phyloP scores from a whole-genome alignment of 257 asterid genomes.

The Lavandula angustifolia region DNA sequence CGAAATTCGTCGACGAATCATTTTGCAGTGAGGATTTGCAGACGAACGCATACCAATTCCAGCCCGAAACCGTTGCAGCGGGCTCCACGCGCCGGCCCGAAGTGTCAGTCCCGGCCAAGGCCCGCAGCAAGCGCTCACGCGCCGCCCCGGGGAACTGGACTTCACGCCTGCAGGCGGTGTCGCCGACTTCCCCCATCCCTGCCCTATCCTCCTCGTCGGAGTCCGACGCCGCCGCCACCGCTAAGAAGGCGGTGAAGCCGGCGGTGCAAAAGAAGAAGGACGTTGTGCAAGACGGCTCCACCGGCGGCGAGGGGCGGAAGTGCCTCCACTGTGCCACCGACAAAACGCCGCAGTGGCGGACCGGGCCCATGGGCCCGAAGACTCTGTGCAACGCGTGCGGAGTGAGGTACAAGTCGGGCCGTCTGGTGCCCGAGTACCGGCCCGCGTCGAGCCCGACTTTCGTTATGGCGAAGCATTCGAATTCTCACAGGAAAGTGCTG shows the following conservation, averaged over 20 bases:
- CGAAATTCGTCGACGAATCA: conserved; percentile 82
- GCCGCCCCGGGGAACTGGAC: conserved; percentile 85
- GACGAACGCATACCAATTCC: no score
- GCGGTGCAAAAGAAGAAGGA: conserved; percentile 27
- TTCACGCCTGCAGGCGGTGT: conserved; percentile 62
- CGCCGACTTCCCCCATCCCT: conserved; percentile 26
- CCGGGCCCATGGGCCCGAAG: conserved; percentile 98
- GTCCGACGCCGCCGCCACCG: conserved; percentile 19
- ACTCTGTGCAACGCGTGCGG: conserved; percentile 93
- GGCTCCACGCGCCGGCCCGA: conserved; percentile 45
- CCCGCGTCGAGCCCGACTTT: conserved; percentile 95
- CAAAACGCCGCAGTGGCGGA: conserved; percentile 95
- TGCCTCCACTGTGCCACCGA: conserved; percentile 93
- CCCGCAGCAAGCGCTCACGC: conserved; percentile 94
- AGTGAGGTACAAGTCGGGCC: conserved; percentile 82
- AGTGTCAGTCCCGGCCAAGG: conserved; percentile 71
- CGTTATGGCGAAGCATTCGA: conserved; percentile 79
- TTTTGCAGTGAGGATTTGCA: conserved; percentile 75
- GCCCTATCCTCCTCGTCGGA: conserved; percentile 48
- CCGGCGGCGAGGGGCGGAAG: conserved; percentile 39
- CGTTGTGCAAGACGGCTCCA: conserved; percentile 23
- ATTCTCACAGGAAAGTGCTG: conserved; percentile 79
- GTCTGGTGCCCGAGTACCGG: conserved; percentile 90
- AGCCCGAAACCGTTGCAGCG: conserved; percentile 40
- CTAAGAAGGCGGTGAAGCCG: conserved; percentile 36